Conservation (phyloP, 768 basidiomycete genomes). For the Boletus barrowsii region DNA sequence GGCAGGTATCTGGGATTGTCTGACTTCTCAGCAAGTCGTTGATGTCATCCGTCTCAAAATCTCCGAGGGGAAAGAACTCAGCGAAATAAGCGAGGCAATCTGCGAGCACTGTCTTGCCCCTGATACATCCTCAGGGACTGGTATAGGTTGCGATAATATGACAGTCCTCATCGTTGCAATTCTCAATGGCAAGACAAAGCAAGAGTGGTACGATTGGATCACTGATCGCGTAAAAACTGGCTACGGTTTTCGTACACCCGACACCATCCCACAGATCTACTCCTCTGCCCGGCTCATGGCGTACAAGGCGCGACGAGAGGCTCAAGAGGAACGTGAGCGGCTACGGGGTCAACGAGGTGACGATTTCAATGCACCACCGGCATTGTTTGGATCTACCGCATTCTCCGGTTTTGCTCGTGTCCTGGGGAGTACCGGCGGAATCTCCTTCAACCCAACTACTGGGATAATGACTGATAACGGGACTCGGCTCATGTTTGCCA, state of each 20-base stretch:
- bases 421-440: slow-evolving; percentile 55
- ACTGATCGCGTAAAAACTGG: slow-evolving; percentile 72
- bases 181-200: slow-evolving; percentile 80
- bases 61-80: slow-evolving; percentile 71
- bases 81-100: slow-evolving; percentile 85
- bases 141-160: slow-evolving; percentile 99
- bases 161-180: slow-evolving; percentile 89
- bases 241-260: slow-evolving; percentile 78
- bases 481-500: slow-evolving; percentile 55
- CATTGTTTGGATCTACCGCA: slow-evolving; percentile 36
- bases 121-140: slow-evolving; percentile 83
- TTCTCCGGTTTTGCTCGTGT: slow-evolving; percentile 53
- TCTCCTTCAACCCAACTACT: slow-evolving; percentile 59
- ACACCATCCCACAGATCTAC: slow-evolving; percentile 72
- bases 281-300: slow-evolving; percentile 58
- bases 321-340: slow-evolving; percentile 48
- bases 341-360: slow-evolving; percentile 36
- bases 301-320: slow-evolving; percentile 61
- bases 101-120: slow-evolving; percentile 94
- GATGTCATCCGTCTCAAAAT: slow-evolving; percentile 84
- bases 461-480: slow-evolving; percentile 49
- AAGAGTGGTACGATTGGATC: slow-evolving; percentile 92
- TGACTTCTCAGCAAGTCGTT: slow-evolving; percentile 88
- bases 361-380: slow-evolving; percentile 18
- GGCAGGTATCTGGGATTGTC: slow-evolving; percentile 96